Conservation (phyloP, 495 filamentous ascomycete genomes). For the Hypoxylon lienhwacheense region DNA sequence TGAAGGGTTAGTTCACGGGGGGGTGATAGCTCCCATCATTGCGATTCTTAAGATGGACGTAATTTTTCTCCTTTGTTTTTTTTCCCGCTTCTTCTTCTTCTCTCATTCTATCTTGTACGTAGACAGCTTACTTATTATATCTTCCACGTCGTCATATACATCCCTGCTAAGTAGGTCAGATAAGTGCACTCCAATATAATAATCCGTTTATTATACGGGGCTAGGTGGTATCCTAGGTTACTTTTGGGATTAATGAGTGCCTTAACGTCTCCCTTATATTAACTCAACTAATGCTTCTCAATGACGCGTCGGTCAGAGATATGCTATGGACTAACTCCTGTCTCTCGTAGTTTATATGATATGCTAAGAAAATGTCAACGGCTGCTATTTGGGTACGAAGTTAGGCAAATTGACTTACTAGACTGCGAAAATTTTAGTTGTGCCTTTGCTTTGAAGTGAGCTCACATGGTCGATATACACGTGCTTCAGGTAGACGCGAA, state of each 20-base stretch:
- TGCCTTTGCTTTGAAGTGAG: no score
- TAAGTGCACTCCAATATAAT: constrained; percentile 6
- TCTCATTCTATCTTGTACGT: constrained; percentile 3
- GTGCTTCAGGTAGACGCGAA: background rate
- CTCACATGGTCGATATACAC: background rate
- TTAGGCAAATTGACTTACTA: background rate
- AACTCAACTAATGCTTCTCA: no score
- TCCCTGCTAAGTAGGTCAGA: background rate
- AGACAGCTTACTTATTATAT: constrained; percentile 18
- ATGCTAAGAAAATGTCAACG: background rate
- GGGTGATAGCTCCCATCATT: background rate
- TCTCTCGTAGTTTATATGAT: background rate
- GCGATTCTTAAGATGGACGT: background rate
- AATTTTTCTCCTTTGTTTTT: no score
- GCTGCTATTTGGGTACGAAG: background rate
- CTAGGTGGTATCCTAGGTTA: no score
- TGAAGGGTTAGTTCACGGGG: constrained; percentile 36
- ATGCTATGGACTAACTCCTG: no score
- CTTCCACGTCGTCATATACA: constrained; percentile 8
- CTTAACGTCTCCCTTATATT: no score
- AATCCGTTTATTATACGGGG: background rate
- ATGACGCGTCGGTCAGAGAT: no score
- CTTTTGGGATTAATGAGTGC: no score
- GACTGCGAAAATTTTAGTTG: no score
- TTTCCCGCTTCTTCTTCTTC: no score